Base-by-base conservation (phyloP, 2,329 filamentous ascomycete species). In the Hansfordia pulvinata region DNA sequence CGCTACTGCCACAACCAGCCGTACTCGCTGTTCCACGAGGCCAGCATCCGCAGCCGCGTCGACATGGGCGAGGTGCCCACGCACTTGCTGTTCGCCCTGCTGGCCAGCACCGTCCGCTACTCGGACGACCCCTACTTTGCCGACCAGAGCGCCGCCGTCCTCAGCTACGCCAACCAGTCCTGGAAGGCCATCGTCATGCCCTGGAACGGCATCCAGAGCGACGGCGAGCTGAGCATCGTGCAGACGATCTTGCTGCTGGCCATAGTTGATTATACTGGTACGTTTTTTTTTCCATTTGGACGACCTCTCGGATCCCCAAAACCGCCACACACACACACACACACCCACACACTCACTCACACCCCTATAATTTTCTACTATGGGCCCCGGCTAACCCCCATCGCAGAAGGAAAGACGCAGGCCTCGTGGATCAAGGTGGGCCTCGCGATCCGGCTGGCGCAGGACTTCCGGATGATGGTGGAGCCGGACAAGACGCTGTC, bases 261-360 rank as follows among this genome's bases (percentile, higher is more conserved):
- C 3, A 41, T 54, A 6, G 44, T 53, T 21, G 50, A 56, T 19
- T 54, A 49, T 30, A 52, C 49, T 6, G 44, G 53, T 54, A 38
- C 29, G 43, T 35, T 9, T 32, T n/a, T n/a, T n/a, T n/a, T n/a
- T n/a, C n/a, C n/a, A n/a, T n/a, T n/a, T n/a, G n/a, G n/a, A n/a
- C n/a, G n/a, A n/a, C n/a, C n/a, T n/a, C n/a, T n/a, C n/a, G n/a
- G n/a, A n/a, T n/a, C n/a, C n/a, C n/a, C n/a, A n/a, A n/a, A n/a
- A n/a, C n/a, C n/a, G n/a, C n/a, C n/a, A n/a, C n/a, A n/a, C n/a
- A n/a, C n/a, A n/a, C n/a, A n/a, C n/a, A n/a, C n/a, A n/a, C n/a
- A n/a, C n/a, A n/a, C n/a, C n/a, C n/a, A n/a, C n/a, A n/a, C n/a
- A n/a, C n/a, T n/a, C n/a, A n/a, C n/a, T n/a, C n/a, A n/a, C n/a